Evolutionary conservation across 2,329 filamentous ascomycete species (phyloP), one percentile per base, ranked within the genome.

Genomic region (Chaetomium strumarium): DNA sequence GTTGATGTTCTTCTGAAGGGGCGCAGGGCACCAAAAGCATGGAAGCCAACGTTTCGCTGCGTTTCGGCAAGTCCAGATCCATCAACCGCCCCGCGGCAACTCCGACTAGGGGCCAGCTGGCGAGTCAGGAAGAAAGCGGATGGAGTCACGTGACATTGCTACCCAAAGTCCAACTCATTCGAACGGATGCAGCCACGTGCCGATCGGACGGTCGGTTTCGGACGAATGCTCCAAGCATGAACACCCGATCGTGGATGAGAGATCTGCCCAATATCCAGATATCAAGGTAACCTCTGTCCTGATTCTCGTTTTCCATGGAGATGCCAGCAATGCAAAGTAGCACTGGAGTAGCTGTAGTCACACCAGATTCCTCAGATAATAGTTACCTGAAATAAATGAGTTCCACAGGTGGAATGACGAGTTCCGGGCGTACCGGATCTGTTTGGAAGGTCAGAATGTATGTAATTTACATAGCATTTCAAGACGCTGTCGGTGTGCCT

Each of bases 21-120:
- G 54, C 49, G 46, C 55, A 52, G 60, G 58, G 58, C 60, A 60
- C 61, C 61, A 61, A 60, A 60, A 55, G 47, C 24, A 4, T 24
- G 24, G 24, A 4, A 4, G 24, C 58, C 55, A 52, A 53, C 58
- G 57, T 58, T 59, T 53, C 55, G 41, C 50, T 52, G 51, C 52
- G 51, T 46, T 55, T 55, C 53, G 50, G 24, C 46, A 30, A 49
- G 46, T 49, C 39, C 46, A 43, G 46, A 53, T 52, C 51, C 52
- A 52, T 41, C 31, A n/a, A n/a, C 24, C 47, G 48, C 53, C 53
- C 53, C 56, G 42, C 51, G 44, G 47, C 29, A 24, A 39, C 51
- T 40, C 49, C 24, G 31, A 34, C 7, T 24, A n/a, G 24, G 17
- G 37, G 43, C 36, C 46, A 29, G 13, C 43, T 46, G 52, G 44